Conservation (phyloP, 345 rosid genomes). For the Salix udensis region DNA sequence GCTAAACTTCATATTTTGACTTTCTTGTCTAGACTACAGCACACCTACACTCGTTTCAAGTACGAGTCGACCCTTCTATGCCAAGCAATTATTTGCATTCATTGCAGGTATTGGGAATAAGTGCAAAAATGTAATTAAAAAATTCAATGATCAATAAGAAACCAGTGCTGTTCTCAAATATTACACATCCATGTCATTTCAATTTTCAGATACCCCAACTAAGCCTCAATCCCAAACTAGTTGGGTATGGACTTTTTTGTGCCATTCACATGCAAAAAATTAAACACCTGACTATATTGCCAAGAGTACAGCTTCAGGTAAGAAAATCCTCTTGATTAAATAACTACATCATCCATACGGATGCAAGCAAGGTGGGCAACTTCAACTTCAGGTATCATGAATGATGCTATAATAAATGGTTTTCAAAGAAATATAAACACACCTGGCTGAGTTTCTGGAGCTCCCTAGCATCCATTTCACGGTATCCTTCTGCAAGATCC, state of each 20-base stretch:
- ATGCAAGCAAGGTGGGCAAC: not conserved
- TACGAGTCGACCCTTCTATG: not conserved
- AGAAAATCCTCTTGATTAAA: not conserved
- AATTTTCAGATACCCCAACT: not conserved
- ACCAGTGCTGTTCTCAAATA: not conserved
- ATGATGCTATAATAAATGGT: not conserved
- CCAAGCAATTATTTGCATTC: not conserved
- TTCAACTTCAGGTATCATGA: not conserved
- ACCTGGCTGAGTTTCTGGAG: slow-evolving; percentile 57
- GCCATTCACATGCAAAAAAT: not conserved
- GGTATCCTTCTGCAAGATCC: slow-evolving; percentile 78
- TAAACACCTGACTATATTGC: not conserved
- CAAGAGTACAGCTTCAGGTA: not conserved
- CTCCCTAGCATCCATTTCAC: slow-evolving; percentile 75
- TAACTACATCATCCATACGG: not conserved
- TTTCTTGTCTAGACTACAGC: not conserved
- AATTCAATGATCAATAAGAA: not conserved
- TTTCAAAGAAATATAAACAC: slow-evolving; percentile 1
- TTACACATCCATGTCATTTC: not conserved
- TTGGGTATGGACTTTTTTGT: not conserved
- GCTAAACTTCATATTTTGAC: not conserved
- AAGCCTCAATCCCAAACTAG: not conserved
- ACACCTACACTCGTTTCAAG: not conserved
- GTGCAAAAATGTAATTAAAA: not conserved
- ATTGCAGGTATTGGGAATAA: not conserved